phyloP scores from a whole-genome alignment of 768 basidiomycete genomes.

The Paxillus rubicundulus region DNA sequence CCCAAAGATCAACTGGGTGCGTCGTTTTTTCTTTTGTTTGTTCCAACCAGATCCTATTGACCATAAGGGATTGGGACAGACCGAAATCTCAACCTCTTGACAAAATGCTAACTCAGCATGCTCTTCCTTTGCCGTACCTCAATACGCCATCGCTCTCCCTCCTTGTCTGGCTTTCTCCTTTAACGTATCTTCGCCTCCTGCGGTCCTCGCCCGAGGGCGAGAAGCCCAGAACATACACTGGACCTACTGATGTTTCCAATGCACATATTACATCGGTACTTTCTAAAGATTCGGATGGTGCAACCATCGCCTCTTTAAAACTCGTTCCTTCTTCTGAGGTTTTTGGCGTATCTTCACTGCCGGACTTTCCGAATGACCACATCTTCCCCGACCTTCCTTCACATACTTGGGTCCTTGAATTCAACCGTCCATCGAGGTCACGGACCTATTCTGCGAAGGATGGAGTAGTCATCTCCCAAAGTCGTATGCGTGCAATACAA shows the following conservation, averaged over 20 bases:
- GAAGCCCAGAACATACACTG: slow-evolving; percentile 13
- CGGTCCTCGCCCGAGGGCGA: slow-evolving; percentile 29
- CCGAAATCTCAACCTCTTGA: slow-evolving; percentile 55
- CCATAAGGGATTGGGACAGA: slow-evolving; percentile 23
- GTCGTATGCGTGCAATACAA: slow-evolving; percentile 72
- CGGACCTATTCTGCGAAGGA: slow-evolving; percentile 40
- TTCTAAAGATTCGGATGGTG: slow-evolving; percentile 41
- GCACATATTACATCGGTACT: slow-evolving; percentile 47
- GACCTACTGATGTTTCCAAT: slow-evolving; percentile 47
- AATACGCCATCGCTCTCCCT: slow-evolving; percentile 68
- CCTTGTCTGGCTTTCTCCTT: slow-evolving; percentile 66
- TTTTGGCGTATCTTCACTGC: slow-evolving; percentile 7
- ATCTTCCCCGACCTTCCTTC: slow-evolving; percentile 23
- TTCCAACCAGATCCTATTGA: background rate
- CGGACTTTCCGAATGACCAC: slow-evolving; percentile 23
- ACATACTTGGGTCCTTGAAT: slow-evolving; percentile 67
- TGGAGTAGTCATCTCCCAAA: slow-evolving; percentile 73
- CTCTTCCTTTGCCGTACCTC: slow-evolving; percentile 72
- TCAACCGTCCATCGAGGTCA: slow-evolving; percentile 42
- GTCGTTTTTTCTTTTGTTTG: slow-evolving; percentile 7
- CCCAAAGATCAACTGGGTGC: slow-evolving; percentile 17
- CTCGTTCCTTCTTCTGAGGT: slow-evolving; percentile 33
- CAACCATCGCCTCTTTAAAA: slow-evolving; percentile 54
- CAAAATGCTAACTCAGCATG: slow-evolving; percentile 53
- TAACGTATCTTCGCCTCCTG: slow-evolving; percentile 62